These are phyloP conservation scores for Penicillium paxilli DNA, from an alignment of 495 filamentous ascomycete species.

Conservation along the genomic window DNA sequence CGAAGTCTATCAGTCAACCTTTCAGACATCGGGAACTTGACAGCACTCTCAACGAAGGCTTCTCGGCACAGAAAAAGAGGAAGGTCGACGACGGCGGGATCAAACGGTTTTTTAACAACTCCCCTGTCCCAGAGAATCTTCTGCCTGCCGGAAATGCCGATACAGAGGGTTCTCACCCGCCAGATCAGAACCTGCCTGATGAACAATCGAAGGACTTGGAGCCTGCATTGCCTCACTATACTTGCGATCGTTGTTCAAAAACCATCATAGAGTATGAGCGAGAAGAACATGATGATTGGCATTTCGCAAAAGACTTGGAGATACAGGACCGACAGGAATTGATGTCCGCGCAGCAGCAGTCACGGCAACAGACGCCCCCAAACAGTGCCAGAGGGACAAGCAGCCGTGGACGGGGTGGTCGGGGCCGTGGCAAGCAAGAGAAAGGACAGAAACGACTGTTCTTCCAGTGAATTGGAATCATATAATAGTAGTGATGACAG, in stretches of 20 bases:
- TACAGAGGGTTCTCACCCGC: not conserved
- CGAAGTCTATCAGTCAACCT: conserved; percentile 47
- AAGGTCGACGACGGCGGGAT: conserved; percentile 36
- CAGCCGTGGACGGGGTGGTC: conserved; percentile 31
- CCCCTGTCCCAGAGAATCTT: conserved; percentile 8
- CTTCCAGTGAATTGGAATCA: conserved; percentile 40
- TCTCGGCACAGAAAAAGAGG: conserved; percentile 30
- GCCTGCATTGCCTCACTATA: conserved; percentile 12
- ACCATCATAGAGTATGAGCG: conserved; percentile 54
- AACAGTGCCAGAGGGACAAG: conserved; percentile 25
- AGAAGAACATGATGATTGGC: conserved; percentile 90
- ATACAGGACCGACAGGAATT: conserved; percentile 53
- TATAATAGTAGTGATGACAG: no score
- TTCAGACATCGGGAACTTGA: conserved; percentile 14
- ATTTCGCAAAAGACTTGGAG: conserved; percentile 86
- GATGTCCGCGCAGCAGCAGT: conserved; percentile 21
- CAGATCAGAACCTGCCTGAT: not conserved
- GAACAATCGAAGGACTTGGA: not conserved
- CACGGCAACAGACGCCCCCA: conserved; percentile 8
- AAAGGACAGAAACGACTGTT: conserved; percentile 74
- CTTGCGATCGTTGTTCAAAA: conserved; percentile 67
- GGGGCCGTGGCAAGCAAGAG: conserved; percentile 56
- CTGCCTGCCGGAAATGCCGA: conserved; percentile 7
- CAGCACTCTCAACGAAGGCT: not conserved
- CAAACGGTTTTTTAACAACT: conserved; percentile 34